A percentile compares a stretch with the other conserved stretches of the same genome.
These are phyloP conservation scores for Ceratocystiopsis sp. DNA, from an alignment of 2,329 filamentous ascomycete species.

Conservation along the genomic window DNA sequence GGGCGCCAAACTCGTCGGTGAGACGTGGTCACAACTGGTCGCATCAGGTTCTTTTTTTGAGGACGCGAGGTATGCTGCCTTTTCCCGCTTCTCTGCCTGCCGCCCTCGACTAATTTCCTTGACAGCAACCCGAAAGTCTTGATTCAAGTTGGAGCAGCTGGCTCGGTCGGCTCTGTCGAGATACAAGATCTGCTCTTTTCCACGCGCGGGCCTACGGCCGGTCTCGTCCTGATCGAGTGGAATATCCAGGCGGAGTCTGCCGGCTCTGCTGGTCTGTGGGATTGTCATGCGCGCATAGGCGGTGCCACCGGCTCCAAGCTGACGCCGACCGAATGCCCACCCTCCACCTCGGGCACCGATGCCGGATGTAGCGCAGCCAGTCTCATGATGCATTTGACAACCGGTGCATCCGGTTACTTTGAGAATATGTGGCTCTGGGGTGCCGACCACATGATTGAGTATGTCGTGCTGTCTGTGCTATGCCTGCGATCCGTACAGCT, in stretches of 20 bases:
- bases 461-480: no score
- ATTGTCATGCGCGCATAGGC: constrained; percentile 55
- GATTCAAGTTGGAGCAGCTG: constrained; percentile 45
- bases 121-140: constrained; percentile 41
- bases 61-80: constrained; percentile 23
- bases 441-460: constrained; percentile 32
- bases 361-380: constrained; percentile 36
- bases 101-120: no score
- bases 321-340: constrained; percentile 42
- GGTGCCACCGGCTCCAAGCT: constrained; percentile 50
- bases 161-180: constrained; percentile 46
- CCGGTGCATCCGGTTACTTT: constrained; percentile 23
- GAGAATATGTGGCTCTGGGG: constrained; percentile 46
- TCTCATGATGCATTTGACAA: constrained; percentile 27
- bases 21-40: constrained; percentile 44
- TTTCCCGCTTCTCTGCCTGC: no score
- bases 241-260: constrained; percentile 38
- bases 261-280: constrained; percentile 38
- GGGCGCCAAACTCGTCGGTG: constrained; percentile 49
- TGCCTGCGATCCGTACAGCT: no score
- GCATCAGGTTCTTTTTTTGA: constrained; percentile 37
- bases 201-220: constrained; percentile 46
- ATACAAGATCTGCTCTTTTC: constrained; percentile 52
- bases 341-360: constrained; percentile 22
- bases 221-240: constrained; percentile 56